These are phyloP conservation scores for Alloascoidea africana DNA, from an alignment of 805 yeast species.

Conservation along the genomic window DNA sequence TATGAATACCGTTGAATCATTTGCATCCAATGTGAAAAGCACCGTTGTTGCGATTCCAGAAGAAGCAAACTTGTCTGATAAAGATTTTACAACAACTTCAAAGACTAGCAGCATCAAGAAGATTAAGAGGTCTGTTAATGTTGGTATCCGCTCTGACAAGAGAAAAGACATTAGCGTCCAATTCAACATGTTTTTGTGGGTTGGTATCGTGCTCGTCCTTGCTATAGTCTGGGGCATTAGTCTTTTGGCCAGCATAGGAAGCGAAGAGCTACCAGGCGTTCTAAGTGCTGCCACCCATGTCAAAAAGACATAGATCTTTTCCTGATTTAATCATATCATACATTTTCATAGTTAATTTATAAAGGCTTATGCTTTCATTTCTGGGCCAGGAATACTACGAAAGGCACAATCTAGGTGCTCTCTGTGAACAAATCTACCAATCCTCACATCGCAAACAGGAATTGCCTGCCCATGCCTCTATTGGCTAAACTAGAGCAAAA, in stretches of 20 bases:
- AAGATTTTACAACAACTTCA: not conserved
- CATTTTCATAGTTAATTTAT: too few relatives aligned
- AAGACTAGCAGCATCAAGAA: not conserved
- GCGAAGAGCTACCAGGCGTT: constrained; percentile 54
- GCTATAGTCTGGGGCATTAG: constrained; percentile 35
- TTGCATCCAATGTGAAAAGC: not conserved
- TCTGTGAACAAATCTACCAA: too few relatives aligned
- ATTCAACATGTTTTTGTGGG: constrained; percentile 59
- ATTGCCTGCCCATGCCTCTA: too few relatives aligned
- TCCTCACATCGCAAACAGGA: too few relatives aligned
- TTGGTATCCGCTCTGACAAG: constrained; percentile 49
- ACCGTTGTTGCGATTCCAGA: not conserved
- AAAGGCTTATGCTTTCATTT: too few relatives aligned
- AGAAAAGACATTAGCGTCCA: constrained; percentile 53
- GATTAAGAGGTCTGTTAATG: not conserved
- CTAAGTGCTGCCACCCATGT: constrained; percentile 34
- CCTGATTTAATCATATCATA: too few relatives aligned
- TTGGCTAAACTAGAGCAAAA: too few relatives aligned
- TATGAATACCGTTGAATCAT: not conserved
- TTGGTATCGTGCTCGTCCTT: constrained; percentile 30
- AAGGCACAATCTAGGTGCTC: too few relatives aligned
- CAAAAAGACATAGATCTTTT: too few relatives aligned
- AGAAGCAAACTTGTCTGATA: not conserved
- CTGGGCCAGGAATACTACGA: too few relatives aligned
- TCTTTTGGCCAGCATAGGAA: constrained; percentile 37